Percentiles rank a stretch among this genome's conserved stretches.
These are phyloP conservation scores for Spizellomyces sp. DNA, from an alignment of 192 early-diverging fungal species.

Conservation along the genomic window DNA sequence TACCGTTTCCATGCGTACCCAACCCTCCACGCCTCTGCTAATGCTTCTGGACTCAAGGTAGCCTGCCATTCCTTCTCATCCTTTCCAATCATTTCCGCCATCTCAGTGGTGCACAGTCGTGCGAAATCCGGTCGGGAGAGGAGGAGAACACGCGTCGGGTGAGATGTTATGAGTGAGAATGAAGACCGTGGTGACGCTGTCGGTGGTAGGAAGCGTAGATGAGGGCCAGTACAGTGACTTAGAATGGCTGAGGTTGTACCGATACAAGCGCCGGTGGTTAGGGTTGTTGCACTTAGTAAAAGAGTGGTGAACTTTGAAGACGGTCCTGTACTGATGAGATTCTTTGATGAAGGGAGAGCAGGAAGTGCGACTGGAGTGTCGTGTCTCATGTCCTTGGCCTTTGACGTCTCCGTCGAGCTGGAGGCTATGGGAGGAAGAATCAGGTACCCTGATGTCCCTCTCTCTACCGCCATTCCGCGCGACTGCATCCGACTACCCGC, in stretches of 20 bases:
- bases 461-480: not conserved
- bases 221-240: not conserved
- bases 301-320: not conserved
- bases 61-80: not conserved
- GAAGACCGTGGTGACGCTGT: not conserved
- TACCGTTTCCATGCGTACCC: not conserved
- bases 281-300: not conserved
- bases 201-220: not conserved
- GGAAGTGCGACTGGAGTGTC: not conserved
- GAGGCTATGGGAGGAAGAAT: not conserved
- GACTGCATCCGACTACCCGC: not conserved
- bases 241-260: not conserved
- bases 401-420: not conserved
- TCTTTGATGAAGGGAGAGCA: not conserved
- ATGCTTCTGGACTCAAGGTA: not conserved
- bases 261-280: not conserved
- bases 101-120: not conserved
- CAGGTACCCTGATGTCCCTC: not conserved
- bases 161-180: not conserved
- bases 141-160: not conserved
- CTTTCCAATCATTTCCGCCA: conserved; percentile 8
- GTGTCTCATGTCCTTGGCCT: not conserved
- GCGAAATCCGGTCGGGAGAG: not conserved
- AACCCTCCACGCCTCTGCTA: not conserved
- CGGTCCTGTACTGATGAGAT: not conserved